Evolutionary conservation across 2,329 filamentous ascomycete species (phyloP).

Genomic region (Cytospora paraplurivora): DNA sequence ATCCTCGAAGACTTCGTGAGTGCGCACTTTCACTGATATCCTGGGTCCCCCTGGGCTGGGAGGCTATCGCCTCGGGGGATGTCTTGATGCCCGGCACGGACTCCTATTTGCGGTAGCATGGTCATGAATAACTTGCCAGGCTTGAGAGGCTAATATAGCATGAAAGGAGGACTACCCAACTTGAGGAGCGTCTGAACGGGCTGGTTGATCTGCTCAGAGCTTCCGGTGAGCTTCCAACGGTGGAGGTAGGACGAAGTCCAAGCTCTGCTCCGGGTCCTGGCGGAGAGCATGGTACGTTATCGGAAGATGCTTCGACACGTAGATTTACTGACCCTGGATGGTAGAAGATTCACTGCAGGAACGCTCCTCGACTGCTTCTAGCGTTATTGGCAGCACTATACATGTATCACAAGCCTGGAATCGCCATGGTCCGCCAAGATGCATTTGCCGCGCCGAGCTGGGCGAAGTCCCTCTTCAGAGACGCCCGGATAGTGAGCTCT

Average conservation of each 20-base stretch:
- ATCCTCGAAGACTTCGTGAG: slow-evolving; percentile 53
- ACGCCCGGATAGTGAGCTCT: slow-evolving; percentile 49
- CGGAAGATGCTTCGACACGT: too few relatives aligned
- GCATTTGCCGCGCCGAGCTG: slow-evolving; percentile 49
- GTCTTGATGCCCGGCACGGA: neutral
- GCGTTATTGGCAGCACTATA: slow-evolving; percentile 6
- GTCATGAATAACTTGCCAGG: too few relatives aligned
- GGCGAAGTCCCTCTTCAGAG: slow-evolving; percentile 44
- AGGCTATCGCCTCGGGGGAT: too few relatives aligned
- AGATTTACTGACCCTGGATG: neutral
- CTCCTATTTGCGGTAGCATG: neutral
- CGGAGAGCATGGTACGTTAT: slow-evolving; percentile 12
- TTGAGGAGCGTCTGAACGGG: slow-evolving; percentile 53
- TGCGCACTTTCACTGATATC: slow-evolving; percentile 20
- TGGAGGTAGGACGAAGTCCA: neutral
- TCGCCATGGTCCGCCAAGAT: slow-evolving; percentile 47
- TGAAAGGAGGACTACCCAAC: slow-evolving; percentile 50
- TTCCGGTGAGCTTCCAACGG: slow-evolving; percentile 40
- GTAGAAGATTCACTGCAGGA: slow-evolving; percentile 1
- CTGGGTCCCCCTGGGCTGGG: too few relatives aligned
- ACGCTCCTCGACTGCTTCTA: slow-evolving; percentile 5
- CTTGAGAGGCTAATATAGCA: neutral
- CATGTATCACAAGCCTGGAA: slow-evolving; percentile 48
- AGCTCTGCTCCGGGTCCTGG: neutral
- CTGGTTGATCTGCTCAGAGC: slow-evolving; percentile 51